Base-by-base conservation (phyloP, 2,329 filamentous ascomycete species). In the Claviceps africana region DNA sequence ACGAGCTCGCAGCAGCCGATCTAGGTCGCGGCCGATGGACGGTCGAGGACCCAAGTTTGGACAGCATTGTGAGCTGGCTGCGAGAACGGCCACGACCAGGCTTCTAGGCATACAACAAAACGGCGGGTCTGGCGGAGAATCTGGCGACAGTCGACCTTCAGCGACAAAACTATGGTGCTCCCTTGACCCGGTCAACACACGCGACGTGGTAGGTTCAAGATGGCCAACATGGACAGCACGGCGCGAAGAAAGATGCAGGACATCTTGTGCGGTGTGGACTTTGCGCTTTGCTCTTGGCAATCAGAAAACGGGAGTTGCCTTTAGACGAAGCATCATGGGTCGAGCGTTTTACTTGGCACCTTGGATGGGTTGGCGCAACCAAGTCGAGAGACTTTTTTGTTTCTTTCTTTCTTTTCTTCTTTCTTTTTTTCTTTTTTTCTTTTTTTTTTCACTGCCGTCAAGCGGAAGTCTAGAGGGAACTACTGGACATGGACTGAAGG, bases 11-110 rank as follows among this genome's bases (percentile, higher is more conserved):
- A 55, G 62, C 67, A 37, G 73, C 73, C 21, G 80, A 83, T 61
- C 65, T 73, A 28, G 61, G 64, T 52, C 72, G 77, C 65, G 77
- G 77, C 60, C 77, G 79, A 67, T 84, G 80, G 80, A 80, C 74
- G 59, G 72, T 67, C 56, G 80, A 83, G 61, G 80, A 83, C 61
- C 80, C 80, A 2, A 77, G 73, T 57, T 66, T 82, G 50, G 70
- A 75, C 51, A 68, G 72, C 48, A 74, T 83, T 53, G 72, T 77
- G 62, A 73, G 77, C 64, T 83, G 80, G 80, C 65, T 83, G 50
- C 72, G 74, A 56, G 57, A 58, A 57, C 64, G 64, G 51, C 56
- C 56, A 56, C 61, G 55, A 57, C 56, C 28, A 51, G 11, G 51
- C 15, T 10, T 7, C 40, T 25, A 25, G 19, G 17, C 40, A 13